Conservation (phyloP, 2,329 filamentous ascomycete species). For the Coniella vitis region DNA sequence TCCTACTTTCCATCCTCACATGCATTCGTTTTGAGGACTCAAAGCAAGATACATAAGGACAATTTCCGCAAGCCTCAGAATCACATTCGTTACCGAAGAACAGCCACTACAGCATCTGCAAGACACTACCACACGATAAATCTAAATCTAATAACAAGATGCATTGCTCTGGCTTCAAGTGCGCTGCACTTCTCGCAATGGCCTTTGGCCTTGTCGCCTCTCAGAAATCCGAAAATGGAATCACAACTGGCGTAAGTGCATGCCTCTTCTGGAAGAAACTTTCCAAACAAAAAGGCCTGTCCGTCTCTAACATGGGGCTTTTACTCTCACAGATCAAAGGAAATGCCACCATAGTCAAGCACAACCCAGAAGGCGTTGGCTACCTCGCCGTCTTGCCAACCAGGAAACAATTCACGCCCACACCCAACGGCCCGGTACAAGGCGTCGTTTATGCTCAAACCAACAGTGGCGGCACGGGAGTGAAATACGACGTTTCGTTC, state of each 20-base stretch:
- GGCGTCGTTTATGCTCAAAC: conserved; percentile 24
- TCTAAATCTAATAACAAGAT: not conserved
- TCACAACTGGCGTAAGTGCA: not conserved
- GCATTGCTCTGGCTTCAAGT: not conserved
- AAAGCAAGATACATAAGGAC: no score
- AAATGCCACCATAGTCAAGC: conserved; percentile 10
- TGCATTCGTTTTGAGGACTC: no score
- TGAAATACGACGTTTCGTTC: conserved; percentile 25
- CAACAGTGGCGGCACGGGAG: conserved; percentile 23
- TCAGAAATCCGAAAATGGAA: not conserved
- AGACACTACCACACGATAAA: not conserved
- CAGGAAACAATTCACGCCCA: conserved; percentile 5
- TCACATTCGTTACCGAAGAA: not conserved
- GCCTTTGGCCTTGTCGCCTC: not conserved
- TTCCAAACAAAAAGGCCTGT: no score
- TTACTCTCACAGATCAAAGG: conserved; percentile 6
- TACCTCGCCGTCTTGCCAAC: conserved; percentile 8
- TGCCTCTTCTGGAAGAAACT: no score
- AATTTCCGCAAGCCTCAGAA: no score
- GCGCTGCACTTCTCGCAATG: not conserved
- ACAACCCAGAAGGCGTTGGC: conserved; percentile 3
- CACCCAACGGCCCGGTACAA: conserved; percentile 4
- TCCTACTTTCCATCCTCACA: no score
- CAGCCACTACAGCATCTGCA: not conserved
- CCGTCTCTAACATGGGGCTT: no score